Base-by-base conservation (phyloP, 192 early-diverging fungal genomes). In the Backusella liffmaniae region DNA sequence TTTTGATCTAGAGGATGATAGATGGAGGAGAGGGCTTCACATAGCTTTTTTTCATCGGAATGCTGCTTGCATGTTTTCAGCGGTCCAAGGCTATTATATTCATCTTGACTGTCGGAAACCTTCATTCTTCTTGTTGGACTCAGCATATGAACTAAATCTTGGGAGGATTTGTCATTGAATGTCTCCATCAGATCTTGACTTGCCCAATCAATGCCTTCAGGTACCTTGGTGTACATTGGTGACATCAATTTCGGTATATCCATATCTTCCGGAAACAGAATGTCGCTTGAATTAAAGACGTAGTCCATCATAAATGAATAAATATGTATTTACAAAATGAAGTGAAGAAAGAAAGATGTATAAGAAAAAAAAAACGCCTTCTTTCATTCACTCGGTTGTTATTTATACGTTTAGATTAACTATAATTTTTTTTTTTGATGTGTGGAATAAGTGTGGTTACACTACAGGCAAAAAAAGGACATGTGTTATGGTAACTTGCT, bases 201-300 rank as follows among this genome's bases (percentile, higher is more conserved):
- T 41, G 67, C 67, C 77, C 77, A 79, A 59, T 79, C 77, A 29
- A 69, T 49, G 0, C 73, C 29, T 35, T 79, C 66, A n/a, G 77
- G 67, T 32, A 79, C 15, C 66, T 79, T 79, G 18, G 42, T 73
- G 23, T 37, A 62, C 59, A 73, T 49, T 9, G 39, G 41, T 35
- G 77, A 73, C 12, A 67, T 74, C 23, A 79, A 49, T 34, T 79
- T 79, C 7, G 77, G 73, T 74, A 74, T 66, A 26, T 73, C 73
- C 3, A 36, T 39, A 67, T 79, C 77, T 30, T 30, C 68, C 29
- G 77, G 77, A 69, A 79, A 79, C 8, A 42, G 15, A 36, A 79
- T 74, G 46, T 79, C 77, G 30, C 77, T 79, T 16, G 77, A 79
- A 46, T 74, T 32, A 69, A 74, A 74, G 15, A 69, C 53, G 56